Conservation (phyloP, 1,139 yeast genomes). For the Insectozyma bohioensis region DNA sequence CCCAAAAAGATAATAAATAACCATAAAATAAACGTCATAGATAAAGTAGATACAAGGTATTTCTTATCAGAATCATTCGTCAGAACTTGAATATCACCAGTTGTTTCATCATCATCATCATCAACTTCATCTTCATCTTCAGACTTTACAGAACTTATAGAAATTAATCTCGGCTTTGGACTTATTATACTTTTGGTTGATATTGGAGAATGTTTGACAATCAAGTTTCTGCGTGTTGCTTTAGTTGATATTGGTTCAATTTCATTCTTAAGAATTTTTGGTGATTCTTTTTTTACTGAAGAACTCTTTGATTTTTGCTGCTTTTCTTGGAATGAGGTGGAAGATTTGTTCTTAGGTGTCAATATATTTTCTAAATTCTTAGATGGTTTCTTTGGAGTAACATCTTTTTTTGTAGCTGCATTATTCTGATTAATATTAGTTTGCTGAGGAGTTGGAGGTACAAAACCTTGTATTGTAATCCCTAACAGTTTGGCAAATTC, state of each 20-base stretch:
- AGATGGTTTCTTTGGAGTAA: too few relatives aligned
- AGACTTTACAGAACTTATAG: constrained; percentile 13
- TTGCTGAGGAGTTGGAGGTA: constrained; percentile 12
- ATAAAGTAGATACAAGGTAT: constrained; percentile 9
- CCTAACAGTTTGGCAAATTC: constrained; percentile 29
- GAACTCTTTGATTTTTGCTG: too few relatives aligned
- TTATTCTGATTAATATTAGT: constrained; percentile 4
- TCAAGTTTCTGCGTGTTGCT: too few relatives aligned
- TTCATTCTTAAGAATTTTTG: too few relatives aligned
- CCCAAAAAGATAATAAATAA: constrained; percentile 25
- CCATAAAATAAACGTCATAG: constrained; percentile 27
- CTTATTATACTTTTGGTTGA: constrained; percentile 13
- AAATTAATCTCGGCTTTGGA: constrained; percentile 22
- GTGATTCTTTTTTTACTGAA: too few relatives aligned
- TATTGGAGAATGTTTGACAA: too few relatives aligned
- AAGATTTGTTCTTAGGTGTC: too few relatives aligned
- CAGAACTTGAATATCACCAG: not conserved
- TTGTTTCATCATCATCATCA: constrained; percentile 12
- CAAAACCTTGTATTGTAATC: constrained; percentile 25
- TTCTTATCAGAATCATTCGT: not conserved
- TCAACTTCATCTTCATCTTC: constrained; percentile 15
- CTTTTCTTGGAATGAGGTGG: too few relatives aligned
- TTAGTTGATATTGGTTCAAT: too few relatives aligned
- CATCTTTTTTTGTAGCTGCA: constrained; percentile 2
- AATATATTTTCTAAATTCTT: too few relatives aligned